phyloP scores from a whole-genome alignment of 2,329 filamentous ascomycete genomes.

The Cryphonectria japonica region DNA sequence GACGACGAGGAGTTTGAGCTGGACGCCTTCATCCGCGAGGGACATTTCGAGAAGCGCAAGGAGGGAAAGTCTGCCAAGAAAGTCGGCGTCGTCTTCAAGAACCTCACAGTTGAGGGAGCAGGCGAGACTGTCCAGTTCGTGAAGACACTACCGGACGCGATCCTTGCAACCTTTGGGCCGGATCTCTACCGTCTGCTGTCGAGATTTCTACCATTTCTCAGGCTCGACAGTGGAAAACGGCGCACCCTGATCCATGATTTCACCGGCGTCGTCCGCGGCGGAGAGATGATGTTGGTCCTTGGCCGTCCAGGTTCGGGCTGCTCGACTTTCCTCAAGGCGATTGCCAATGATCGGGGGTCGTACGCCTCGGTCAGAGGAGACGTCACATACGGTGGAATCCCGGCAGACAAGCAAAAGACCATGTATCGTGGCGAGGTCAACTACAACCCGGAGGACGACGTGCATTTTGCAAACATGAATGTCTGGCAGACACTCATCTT shows the following conservation, averaged over 20 bases:
- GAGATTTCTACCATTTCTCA: constrained; percentile 41
- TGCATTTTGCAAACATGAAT: constrained; percentile 65
- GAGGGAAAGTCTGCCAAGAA: constrained; percentile 73
- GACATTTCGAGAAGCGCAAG: constrained; percentile 74
- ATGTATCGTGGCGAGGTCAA: constrained; percentile 65
- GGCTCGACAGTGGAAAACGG: constrained; percentile 18
- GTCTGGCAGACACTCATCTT: constrained; percentile 71
- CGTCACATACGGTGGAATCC: constrained; percentile 62
- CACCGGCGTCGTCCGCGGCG: constrained; percentile 57
- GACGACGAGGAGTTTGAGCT: constrained; percentile 65
- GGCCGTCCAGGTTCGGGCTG: constrained; percentile 62
- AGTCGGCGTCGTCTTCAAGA: constrained; percentile 76
- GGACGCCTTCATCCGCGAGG: constrained; percentile 71
- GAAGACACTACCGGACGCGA: constrained; percentile 72
- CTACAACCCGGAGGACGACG: constrained; percentile 64
- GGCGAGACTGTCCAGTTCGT: constrained; percentile 70
- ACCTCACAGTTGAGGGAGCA: constrained; percentile 74
- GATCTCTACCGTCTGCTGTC: constrained; percentile 71
- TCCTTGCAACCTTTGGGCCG: constrained; percentile 79
- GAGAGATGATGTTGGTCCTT: constrained; percentile 61
- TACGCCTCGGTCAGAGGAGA: constrained; percentile 68
- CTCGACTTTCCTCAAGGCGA: constrained; percentile 61
- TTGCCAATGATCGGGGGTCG: constrained; percentile 69
- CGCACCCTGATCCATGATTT: constrained; percentile 52
- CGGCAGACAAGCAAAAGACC: constrained; percentile 50